Conservation (phyloP, 306 rosid genomes). For the Dryas drummondii region DNA sequence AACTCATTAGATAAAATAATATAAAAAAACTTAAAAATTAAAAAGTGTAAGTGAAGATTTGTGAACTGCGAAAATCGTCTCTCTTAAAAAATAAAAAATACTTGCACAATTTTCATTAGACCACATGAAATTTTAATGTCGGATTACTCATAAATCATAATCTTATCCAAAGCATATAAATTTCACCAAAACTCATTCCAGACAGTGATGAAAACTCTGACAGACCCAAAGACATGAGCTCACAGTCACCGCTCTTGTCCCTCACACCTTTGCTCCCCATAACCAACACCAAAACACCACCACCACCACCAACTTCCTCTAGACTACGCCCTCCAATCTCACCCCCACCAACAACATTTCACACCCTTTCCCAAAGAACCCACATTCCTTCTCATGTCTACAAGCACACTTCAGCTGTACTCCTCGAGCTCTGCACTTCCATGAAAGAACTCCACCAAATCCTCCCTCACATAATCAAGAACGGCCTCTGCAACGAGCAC, state of each 20-base stretch:
- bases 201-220: background rate
- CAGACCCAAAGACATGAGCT: constrained; percentile 39
- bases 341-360: constrained; percentile 7
- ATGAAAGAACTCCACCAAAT: constrained; percentile 69
- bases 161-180: background rate
- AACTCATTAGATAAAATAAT: too few species aligned
- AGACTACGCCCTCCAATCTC: background rate
- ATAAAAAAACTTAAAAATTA: too few species aligned
- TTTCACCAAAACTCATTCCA: background rate
- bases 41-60: too few species aligned
- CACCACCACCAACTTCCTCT: constrained; percentile 10
- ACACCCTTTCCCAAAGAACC: constrained; percentile 55
- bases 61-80: too few species aligned
- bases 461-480: constrained; percentile 63
- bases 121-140: too few species aligned
- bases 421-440: constrained; percentile 79
- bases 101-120: too few species aligned
- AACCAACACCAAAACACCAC: constrained; percentile 13
- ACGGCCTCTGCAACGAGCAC: constrained; percentile 67
- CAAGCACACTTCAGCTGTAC: constrained; percentile 74
- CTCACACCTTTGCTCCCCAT: constrained; percentile 20
- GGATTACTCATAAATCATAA: background rate
- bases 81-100: too few species aligned
- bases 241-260: constrained; percentile 40
- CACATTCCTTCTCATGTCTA: constrained; percentile 78